Conservation (phyloP, 768 basidiomycete species). For the Hygrophoropsis aurantiaca region DNA sequence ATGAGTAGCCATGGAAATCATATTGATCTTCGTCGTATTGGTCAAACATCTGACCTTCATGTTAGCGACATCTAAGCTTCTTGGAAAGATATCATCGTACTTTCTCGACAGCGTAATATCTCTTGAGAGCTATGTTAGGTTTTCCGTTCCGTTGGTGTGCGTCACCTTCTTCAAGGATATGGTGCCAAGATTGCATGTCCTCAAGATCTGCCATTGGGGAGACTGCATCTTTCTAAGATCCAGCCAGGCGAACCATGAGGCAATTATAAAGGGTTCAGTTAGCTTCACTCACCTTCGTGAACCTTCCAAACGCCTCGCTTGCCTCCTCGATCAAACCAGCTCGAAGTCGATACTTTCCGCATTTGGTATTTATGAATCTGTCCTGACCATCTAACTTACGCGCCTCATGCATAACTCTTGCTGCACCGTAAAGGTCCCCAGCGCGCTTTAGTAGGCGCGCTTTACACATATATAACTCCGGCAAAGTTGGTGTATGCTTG, state of each 20-base stretch:
- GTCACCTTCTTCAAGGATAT: constrained; percentile 79
- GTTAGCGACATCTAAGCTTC: constrained; percentile 6
- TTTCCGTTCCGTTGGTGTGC: constrained; percentile 65
- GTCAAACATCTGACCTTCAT: constrained; percentile 61
- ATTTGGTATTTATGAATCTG: constrained; percentile 91
- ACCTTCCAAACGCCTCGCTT: constrained; percentile 70
- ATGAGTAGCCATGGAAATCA: constrained; percentile 94
- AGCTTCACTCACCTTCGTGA: constrained; percentile 74
- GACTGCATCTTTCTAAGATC: constrained; percentile 75
- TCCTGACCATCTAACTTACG: constrained; percentile 89
- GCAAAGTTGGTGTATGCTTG: constrained; percentile 88
- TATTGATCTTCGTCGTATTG: constrained; percentile 94
- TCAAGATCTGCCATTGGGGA: constrained; percentile 79
- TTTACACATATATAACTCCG: constrained; percentile 81
- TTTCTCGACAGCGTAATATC: constrained; percentile 74
- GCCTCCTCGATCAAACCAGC: constrained; percentile 82
- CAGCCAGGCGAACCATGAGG: not conserved
- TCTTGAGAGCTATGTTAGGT: constrained; percentile 79
- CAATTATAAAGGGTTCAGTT: not conserved
- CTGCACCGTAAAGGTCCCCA: constrained; percentile 78
- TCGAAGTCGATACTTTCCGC: constrained; percentile 85
- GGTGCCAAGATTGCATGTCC: constrained; percentile 94
- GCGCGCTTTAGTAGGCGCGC: constrained; percentile 85
- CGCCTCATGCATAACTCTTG: constrained; percentile 76
- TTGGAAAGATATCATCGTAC: constrained; percentile 36